phyloP scores from a whole-genome alignment of 768 basidiomycete species.

The Hemileccinum impolitum region DNA sequence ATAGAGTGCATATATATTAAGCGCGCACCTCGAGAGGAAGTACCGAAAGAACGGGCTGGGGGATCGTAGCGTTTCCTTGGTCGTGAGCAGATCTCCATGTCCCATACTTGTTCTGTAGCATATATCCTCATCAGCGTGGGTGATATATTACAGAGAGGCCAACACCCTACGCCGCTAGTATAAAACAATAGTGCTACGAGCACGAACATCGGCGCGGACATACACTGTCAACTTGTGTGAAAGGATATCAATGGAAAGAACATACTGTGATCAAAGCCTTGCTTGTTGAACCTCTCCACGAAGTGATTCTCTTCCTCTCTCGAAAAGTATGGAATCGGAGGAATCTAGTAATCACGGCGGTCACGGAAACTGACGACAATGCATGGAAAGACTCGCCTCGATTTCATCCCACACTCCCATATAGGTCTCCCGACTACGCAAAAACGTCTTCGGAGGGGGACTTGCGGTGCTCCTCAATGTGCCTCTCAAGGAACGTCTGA shows the following conservation, averaged over 20 bases:
- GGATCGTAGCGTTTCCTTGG: conserved; percentile 43
- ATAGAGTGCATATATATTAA: neutral
- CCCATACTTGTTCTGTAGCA: conserved; percentile 35
- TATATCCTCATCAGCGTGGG: conserved; percentile 1
- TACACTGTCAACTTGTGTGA: neutral
- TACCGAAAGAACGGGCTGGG: conserved; percentile 40
- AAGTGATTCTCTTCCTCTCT: conserved; percentile 67
- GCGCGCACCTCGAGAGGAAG: conserved; percentile 36
- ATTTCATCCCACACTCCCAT: conserved; percentile 50
- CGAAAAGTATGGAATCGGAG: conserved; percentile 58
- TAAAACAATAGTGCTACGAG: conserved; percentile 63
- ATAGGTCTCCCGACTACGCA: conserved; percentile 48
- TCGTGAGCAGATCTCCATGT: conserved; percentile 36
- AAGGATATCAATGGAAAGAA: neutral
- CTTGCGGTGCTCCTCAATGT: conserved; percentile 51
- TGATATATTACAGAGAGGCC: neutral
- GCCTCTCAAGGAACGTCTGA: conserved; percentile 54
- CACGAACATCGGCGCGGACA: neutral
- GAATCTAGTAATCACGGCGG: conserved; percentile 42
- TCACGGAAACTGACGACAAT: neutral
- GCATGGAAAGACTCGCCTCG: neutral
- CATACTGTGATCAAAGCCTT: conserved; percentile 62
- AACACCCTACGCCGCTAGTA: conserved; percentile 41
- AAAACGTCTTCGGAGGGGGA: conserved; percentile 53
- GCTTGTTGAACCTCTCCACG: conserved; percentile 54